Base-by-base conservation (phyloP, 257 asterid genomes). In the Solanum verrucosum region DNA sequence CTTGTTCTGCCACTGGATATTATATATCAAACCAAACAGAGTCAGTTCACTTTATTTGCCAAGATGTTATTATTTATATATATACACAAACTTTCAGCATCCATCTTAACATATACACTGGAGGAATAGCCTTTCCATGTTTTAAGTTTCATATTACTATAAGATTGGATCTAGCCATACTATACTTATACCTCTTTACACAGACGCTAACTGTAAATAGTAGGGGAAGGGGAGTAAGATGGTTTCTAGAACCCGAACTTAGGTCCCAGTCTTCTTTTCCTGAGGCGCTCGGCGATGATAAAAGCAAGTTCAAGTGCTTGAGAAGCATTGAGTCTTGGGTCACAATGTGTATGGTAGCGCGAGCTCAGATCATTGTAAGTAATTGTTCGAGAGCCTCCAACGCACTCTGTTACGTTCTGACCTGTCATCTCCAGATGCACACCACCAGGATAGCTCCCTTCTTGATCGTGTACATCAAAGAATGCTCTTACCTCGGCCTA, bases 371-470 rank as follows among this genome's bases (percentile, higher is more conserved):
- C 98, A 37, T 92, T 92, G 91, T 91, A 93, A 60, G 96, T 95
- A 87, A 95, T 89, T 11, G 95, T 93, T 4, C 92, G 91, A 42
- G 96, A 92, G 49, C 98, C 98, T 70, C 98, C 98, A 10, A 93
- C 93, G 16, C 98, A 95, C 86, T 95, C 98, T 7, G 98, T 95
- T 27, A 95, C 98, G 29, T 95, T 94, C 87, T 95, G 98, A 9
- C 98, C 98, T 0, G 98, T 95, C 98, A 95, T 95, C 90, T 95
- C 98, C 89, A 95, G 89, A 91, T 95, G 98, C 90, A 95, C 96
- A 0, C 98, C 98, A 84, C 98, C 98, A 1, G 98, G 95, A 72
- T 90, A 88, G 91, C 96, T 95, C 79, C 98, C 98, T 92, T 95
- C 98, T 92, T 93, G 96, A 89, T 94, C 98, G 46, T 95, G 96